Evolutionary conservation across 129 eudicot species (phyloP).

Genomic region (Erigeron canadensis): DNA sequence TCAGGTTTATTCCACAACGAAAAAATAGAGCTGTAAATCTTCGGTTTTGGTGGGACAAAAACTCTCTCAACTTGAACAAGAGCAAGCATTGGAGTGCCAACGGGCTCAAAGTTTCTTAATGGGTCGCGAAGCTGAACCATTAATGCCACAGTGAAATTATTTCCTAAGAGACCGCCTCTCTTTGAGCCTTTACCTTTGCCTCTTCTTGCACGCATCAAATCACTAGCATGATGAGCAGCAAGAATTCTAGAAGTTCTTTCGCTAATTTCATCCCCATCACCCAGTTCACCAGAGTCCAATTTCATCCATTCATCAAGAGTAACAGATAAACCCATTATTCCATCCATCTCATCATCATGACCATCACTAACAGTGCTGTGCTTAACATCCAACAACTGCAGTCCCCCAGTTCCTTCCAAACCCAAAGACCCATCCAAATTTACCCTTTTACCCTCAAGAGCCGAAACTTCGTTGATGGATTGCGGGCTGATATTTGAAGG

Average conservation of each 20-base stretch:
- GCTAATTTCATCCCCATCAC: conserved; percentile 66
- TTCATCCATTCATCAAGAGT: conserved; percentile 96
- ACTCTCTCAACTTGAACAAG: conserved; percentile 93
- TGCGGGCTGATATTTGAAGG: conserved; percentile 63
- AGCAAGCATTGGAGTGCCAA: conserved; percentile 96
- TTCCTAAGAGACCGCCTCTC: conserved; percentile 77
- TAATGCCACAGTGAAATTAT: conserved; percentile 88
- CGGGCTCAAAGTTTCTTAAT: conserved; percentile 76
- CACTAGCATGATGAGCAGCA: conserved; percentile 93
- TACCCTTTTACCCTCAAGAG: conserved; percentile 56
- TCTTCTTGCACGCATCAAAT: conserved; percentile 50
- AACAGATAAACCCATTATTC: conserved; percentile 78
- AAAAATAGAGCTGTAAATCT: conserved; percentile 54
- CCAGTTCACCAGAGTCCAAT: conserved; percentile 81
- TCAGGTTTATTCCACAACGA: conserved; percentile 36
- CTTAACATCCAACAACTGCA: conserved; percentile 70
- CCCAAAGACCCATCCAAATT: conserved; percentile 56
- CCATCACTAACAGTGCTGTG: conserved; percentile 31
- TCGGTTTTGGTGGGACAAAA: conserved; percentile 71
- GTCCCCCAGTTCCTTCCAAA: conserved; percentile 75
- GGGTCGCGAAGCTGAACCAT: conserved; percentile 98
- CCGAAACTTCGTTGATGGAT: conserved; percentile 58
- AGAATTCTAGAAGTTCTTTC: conserved; percentile 83
- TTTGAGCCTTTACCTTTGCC: conserved; percentile 56
- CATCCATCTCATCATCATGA: conserved; percentile 50